Evolutionary conservation across 306 rosid species (phyloP), one percentile per base, ranked within the genome.

Genomic region (Echinosophora koreensis): DNA sequence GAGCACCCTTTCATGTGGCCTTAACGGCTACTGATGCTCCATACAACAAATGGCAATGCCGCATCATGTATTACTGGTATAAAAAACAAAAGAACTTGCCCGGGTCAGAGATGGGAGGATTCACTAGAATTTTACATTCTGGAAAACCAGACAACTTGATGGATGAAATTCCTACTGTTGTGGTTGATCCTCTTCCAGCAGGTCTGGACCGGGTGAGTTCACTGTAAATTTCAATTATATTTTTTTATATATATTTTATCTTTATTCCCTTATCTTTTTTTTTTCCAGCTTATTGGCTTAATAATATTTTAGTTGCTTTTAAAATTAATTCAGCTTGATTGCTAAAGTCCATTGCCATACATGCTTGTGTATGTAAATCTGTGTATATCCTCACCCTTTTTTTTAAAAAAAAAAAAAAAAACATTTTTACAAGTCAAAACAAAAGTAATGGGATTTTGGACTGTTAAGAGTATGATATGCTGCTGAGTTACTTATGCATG

Each of bases 41-140:
- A 22, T 95, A 95, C 69, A 89, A 90, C 85, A 81, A 89, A 87
- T 96, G 98, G 98, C 98, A 96, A 63, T 90, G 98, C 64, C 94
- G 99, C 6, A 86, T 96, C 68, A 92, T 92, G 98, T 96, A 91
- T 78, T 96, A 88, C 80, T 96, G 98, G 99, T 96, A 92, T 79
- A 90, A 88, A 83, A 81, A 79, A 76, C 81, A 74, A 80, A 89
- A 83, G 84, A 85, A 74, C 68, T 17, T 84, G 82, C 97, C 96
- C 41, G 96, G 89, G 10, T 96, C 98, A 3, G 96, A 92, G 76
- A 89, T 96, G 98, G 99, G 99, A 71, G 99, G 98, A 27, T 91
- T 96, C 82, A 92, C 99, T 57, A 81, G 99, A 71, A 88, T 92
- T 86, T 88, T 96, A 77, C 98, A 96, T 82, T 96, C 99, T 0